phyloP scores from a whole-genome alignment of 1,284 basidiomycete genomes.

The Ustilago bromivora region DNA sequence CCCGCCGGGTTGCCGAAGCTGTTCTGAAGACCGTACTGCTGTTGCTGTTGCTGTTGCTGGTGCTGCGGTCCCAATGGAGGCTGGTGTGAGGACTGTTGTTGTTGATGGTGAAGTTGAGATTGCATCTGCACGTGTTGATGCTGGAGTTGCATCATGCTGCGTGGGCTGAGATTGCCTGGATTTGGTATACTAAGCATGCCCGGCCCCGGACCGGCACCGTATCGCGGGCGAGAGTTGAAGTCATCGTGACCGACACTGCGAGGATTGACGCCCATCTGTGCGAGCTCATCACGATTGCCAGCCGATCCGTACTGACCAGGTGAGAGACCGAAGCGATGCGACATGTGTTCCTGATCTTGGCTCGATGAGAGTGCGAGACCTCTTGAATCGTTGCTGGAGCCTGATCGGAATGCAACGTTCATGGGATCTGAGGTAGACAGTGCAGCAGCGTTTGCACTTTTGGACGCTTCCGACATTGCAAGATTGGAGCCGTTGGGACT shows the following conservation, averaged over 20 bases:
- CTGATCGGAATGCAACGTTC: constrained; percentile 36
- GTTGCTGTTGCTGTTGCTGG: constrained; percentile 26
- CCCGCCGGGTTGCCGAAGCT: constrained; percentile 26
- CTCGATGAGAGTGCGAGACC: constrained; percentile 33
- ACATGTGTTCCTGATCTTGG: constrained; percentile 39
- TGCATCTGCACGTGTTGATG: constrained; percentile 63
- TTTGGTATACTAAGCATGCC: constrained; percentile 38
- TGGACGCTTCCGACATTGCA: constrained; percentile 31
- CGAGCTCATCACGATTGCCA: constrained; percentile 28
- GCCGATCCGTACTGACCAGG: constrained; percentile 32
- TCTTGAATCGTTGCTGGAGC: constrained; percentile 29
- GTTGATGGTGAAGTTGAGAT: constrained; percentile 40
- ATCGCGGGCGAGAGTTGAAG: constrained; percentile 27
- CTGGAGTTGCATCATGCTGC: constrained; percentile 61
- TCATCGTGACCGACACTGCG: constrained; percentile 42
- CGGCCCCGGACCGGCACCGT: constrained; percentile 14
- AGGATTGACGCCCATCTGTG: constrained; percentile 35
- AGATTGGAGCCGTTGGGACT: constrained; percentile 38
- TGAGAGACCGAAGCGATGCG: constrained; percentile 42
- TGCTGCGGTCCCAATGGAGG: constrained; percentile 25
- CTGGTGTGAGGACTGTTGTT: constrained; percentile 26
- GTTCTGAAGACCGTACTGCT: constrained; percentile 32
- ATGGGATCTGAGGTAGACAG: constrained; percentile 52
- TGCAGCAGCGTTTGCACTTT: constrained; percentile 28
- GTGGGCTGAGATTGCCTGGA: constrained; percentile 57